Base-by-base conservation (phyloP, 306 rosid genomes). In the Canavalia gladiata region DNA sequence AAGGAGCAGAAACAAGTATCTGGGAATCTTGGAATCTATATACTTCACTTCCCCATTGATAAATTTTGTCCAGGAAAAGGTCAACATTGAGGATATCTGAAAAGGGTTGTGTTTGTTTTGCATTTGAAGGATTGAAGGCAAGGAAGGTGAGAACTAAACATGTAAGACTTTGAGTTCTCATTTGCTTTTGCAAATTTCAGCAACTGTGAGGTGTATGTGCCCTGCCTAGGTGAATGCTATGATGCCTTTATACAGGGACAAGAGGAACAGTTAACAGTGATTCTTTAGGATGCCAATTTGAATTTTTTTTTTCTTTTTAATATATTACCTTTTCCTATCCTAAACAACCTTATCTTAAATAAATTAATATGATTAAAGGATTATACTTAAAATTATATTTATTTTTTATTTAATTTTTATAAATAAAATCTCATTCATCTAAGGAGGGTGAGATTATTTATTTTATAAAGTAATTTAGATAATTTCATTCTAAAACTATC, bases 21-120 rank as follows among this genome's bases (percentile, higher is more conserved):
- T 82, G 84, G 77, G 85, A 35, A 43, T 83, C 89, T 2, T 80
- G 83, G 82, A 51, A 72, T 9, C 51, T 46, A 70, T 65, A 71
- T 13, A 64, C 63, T 72, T 49, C 60, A 25, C 6, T 46, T 18
- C 78, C 5, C 89, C 85, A 79, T 72, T 81, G 79, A 34, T 75
- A 75, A 42, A 88, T 65, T 58, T 70, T 74, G 67, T 83, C 37
- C 1, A 87, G 29, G 3, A 87, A 41, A 60, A 78, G 78, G 30
- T 77, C 51, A n/a, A 84, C 39, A 28, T 34, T 78, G 62, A 74
- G n/a, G 71, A 78, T 71, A 10, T 75, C 75, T 42, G 90, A 86
- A 64, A 81, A 75, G 81, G 86, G 87, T 29, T 82, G 77, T 69
- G 78, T 29, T 86, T 85, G 89, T 52, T 82, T 85, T 82, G 97